Evolutionary conservation across 768 basidiomycete species (phyloP).

Genomic region (Pholiota microspora): DNA sequence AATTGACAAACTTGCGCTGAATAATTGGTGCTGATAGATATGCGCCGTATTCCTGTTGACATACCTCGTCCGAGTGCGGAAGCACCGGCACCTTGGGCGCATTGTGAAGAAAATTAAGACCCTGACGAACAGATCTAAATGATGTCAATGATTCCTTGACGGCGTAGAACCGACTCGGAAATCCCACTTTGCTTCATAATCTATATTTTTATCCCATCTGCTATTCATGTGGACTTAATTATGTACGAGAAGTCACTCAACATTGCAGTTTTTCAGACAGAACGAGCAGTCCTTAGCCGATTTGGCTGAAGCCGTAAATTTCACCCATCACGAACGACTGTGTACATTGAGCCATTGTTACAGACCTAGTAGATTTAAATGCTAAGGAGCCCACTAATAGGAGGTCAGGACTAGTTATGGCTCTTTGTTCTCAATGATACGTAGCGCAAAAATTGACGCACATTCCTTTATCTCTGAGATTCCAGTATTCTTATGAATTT

Average conservation of each 20-base stretch:
- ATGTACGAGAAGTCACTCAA: constrained; percentile 18
- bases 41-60: constrained; percentile 48
- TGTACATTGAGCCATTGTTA: constrained; percentile 95
- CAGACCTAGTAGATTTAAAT: constrained; percentile 51
- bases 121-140: constrained; percentile 1
- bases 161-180: too few relatives aligned
- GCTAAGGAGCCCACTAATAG: neutral
- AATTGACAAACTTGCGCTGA: too few relatives aligned
- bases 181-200: too few relatives aligned
- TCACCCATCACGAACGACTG: constrained; percentile 81
- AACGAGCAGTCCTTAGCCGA: constrained; percentile 44
- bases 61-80: constrained; percentile 52
- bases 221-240: constrained; percentile 11
- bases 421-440: too few relatives aligned
- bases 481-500: too few relatives aligned
- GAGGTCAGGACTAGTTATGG: constrained; percentile 50
- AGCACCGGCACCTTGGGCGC: constrained; percentile 12
- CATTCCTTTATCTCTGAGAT: too few relatives aligned
- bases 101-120: constrained; percentile 10
- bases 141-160: neutral
- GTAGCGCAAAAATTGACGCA: too few relatives aligned
- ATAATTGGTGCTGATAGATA: constrained; percentile 30
- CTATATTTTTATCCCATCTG: too few relatives aligned
- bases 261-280: constrained; percentile 29
- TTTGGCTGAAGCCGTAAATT: constrained; percentile 52